Conservation (phyloP, 2,329 filamentous ascomycete genomes). For the Cladosporium phlei region DNA sequence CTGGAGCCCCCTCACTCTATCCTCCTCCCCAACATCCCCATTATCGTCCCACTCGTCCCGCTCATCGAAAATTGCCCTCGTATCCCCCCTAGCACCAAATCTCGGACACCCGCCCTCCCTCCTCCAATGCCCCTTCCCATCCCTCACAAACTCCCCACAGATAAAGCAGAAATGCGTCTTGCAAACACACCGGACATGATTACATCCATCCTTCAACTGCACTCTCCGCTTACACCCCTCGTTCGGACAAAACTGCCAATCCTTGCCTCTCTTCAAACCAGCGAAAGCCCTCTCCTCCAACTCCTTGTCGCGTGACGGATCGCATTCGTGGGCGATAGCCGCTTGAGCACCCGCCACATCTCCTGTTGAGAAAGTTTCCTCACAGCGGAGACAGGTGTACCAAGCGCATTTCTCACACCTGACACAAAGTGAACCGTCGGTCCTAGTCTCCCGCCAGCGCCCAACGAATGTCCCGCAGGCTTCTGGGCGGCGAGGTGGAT, state of each 20-base stretch:
- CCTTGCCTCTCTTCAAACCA: conserved; percentile 12
- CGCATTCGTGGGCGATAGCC: conserved; percentile 15
- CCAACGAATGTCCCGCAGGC: conserved; percentile 9
- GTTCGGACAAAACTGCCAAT: conserved; percentile 19
- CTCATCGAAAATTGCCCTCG: conserved; percentile 7
- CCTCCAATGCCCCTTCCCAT: conserved; percentile 5
- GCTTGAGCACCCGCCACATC: neutral
- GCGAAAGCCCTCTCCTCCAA: conserved; percentile 12
- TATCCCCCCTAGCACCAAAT: neutral
- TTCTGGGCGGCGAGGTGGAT: conserved; percentile 4
- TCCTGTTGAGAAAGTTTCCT: neutral
- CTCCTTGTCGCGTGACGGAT: neutral
- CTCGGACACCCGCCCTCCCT: conserved; percentile 3
- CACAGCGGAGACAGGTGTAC: conserved; percentile 12
- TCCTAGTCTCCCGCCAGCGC: neutral
- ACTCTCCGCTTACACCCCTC: conserved; percentile 12
- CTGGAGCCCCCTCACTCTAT: neutral
- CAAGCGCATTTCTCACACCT: conserved; percentile 3
- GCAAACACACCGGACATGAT: conserved; percentile 19
- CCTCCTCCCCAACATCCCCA: neutral
- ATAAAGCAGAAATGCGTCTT: conserved; percentile 20
- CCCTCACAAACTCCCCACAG: conserved; percentile 13
- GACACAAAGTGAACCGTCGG: neutral
- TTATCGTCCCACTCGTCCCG: conserved; percentile 2
- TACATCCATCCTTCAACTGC: conserved; percentile 18